These are phyloP conservation scores for Metschnikowia dekortorum DNA, from an alignment of 805 yeast genomes.

Conservation along the genomic window DNA sequence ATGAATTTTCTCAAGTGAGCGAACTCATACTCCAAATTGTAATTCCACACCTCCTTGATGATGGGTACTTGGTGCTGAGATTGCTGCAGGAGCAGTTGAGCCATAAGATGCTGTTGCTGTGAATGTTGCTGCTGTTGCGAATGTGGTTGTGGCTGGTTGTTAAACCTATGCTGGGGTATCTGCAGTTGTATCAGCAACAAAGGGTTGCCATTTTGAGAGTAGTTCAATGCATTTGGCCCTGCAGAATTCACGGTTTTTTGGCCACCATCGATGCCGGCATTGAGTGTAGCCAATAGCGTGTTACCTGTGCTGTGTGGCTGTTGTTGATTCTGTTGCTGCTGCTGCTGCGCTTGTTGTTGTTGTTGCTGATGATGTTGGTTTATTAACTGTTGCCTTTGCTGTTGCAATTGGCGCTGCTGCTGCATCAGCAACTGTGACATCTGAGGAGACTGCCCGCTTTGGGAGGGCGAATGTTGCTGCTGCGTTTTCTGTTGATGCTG, in stretches of 20 bases:
- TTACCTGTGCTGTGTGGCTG: slow-evolving; percentile 20
- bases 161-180: slow-evolving; percentile 18
- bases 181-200: slow-evolving; percentile 28
- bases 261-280: slow-evolving; percentile 22
- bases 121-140: slow-evolving; percentile 13
- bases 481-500: slow-evolving; percentile 25
- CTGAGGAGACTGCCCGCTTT: slow-evolving; percentile 30
- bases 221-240: slow-evolving; percentile 6
- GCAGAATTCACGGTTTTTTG: neutral
- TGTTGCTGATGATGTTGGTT: slow-evolving; percentile 32
- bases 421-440: slow-evolving; percentile 28
- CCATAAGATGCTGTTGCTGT: slow-evolving; percentile 28
- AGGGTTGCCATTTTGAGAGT: slow-evolving; percentile 21
- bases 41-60: slow-evolving; percentile 70
- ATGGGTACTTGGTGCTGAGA: slow-evolving; percentile 40
- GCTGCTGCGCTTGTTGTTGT: slow-evolving; percentile 27
- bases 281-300: slow-evolving; percentile 35
- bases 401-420: slow-evolving; percentile 27
- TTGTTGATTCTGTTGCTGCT: slow-evolving; percentile 11
- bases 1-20: slow-evolving; percentile 55
- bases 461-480: slow-evolving; percentile 21
- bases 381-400: slow-evolving; percentile 31
- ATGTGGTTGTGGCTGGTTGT: slow-evolving; percentile 12
- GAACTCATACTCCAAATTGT: slow-evolving; percentile 65
- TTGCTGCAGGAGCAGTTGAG: slow-evolving; percentile 10